phyloP scores from a whole-genome alignment of 345 rosid genomes.

The Hevea brasiliensis region DNA sequence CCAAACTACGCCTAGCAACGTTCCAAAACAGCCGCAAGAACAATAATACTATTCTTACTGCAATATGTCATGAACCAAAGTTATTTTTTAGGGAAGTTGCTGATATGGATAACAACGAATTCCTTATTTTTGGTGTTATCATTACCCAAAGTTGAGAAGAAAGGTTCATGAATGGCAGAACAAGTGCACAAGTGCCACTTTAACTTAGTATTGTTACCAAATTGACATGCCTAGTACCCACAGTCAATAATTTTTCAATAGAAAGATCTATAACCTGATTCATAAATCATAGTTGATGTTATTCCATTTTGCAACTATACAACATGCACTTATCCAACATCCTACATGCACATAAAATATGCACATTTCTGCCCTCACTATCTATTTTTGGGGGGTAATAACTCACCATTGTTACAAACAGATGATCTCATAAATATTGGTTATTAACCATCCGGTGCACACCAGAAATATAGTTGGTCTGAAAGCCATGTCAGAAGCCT shows the following conservation, averaged over 20 bases:
- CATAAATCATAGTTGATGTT: too few species aligned
- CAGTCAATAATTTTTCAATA: neutral
- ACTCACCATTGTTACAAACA: too few species aligned
- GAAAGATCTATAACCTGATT: neutral
- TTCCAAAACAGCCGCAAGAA: neutral
- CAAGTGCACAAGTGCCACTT: neutral
- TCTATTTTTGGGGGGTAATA: too few species aligned
- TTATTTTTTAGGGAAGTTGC: neutral
- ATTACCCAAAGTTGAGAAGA: neutral
- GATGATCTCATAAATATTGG: neutral
- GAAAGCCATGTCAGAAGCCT: too few species aligned
- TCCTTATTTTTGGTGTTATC: neutral
- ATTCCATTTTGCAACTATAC: too few species aligned
- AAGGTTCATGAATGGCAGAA: neutral
- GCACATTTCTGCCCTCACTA: too few species aligned
- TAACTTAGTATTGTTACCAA: neutral
- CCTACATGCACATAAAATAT: too few species aligned
- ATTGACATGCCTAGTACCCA: neutral
- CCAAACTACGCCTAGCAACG: neutral
- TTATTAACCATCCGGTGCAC: neutral
- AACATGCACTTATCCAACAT: too few species aligned
- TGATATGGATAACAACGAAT: neutral
- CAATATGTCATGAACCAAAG: neutral
- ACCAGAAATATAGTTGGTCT: neutral
- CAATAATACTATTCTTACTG: slow-evolving; percentile 3